Conservation (phyloP, 371 early-diverging fungal genomes). For the Syncephalastrum sp. region DNA sequence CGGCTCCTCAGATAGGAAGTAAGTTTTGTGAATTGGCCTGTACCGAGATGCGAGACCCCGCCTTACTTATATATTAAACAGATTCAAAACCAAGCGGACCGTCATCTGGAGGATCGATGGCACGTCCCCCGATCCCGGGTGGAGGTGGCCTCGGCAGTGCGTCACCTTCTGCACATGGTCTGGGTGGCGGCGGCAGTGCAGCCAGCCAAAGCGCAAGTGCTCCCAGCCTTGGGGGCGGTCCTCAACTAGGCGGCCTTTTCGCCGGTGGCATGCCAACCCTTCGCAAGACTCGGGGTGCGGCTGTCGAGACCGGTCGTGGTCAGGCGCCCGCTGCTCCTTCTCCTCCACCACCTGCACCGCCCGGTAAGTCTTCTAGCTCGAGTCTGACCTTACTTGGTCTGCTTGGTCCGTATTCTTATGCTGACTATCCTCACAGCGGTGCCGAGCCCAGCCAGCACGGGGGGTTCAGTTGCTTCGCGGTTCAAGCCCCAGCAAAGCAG, state of each 20-base stretch:
- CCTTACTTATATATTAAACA: slow-evolving; percentile 4
- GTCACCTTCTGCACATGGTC: slow-evolving; percentile 9
- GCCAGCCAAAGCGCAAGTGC: slow-evolving; percentile 16
- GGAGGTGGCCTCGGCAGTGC: slow-evolving; percentile 17
- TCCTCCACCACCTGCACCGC: background rate
- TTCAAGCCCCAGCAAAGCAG: slow-evolving; percentile 6
- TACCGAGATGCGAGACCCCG: slow-evolving; percentile 2
- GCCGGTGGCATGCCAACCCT: slow-evolving; percentile 69
- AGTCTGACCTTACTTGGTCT: too few relatives aligned
- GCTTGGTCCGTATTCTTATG: too few relatives aligned
- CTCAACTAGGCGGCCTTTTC: slow-evolving; percentile 61
- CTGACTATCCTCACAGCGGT: too few relatives aligned
- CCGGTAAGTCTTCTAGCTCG: background rate
- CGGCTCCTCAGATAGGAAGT: slow-evolving; percentile 59
- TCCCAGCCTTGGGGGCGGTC: slow-evolving; percentile 28
- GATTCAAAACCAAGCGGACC: slow-evolving; percentile 16
- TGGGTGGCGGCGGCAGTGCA: slow-evolving; percentile 8
- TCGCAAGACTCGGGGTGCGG: slow-evolving; percentile 50
- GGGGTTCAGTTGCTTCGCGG: too few relatives aligned
- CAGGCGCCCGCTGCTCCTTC: slow-evolving; percentile 1
- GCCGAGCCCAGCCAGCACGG: too few relatives aligned
- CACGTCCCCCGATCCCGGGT: slow-evolving; percentile 40
- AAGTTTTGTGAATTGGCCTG: slow-evolving; percentile 7
- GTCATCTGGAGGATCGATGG: slow-evolving; percentile 20
- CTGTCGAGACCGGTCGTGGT: slow-evolving; percentile 36